Evolutionary conservation across 805 yeast species (phyloP).

Genomic region (Kuraishia molischiana): DNA sequence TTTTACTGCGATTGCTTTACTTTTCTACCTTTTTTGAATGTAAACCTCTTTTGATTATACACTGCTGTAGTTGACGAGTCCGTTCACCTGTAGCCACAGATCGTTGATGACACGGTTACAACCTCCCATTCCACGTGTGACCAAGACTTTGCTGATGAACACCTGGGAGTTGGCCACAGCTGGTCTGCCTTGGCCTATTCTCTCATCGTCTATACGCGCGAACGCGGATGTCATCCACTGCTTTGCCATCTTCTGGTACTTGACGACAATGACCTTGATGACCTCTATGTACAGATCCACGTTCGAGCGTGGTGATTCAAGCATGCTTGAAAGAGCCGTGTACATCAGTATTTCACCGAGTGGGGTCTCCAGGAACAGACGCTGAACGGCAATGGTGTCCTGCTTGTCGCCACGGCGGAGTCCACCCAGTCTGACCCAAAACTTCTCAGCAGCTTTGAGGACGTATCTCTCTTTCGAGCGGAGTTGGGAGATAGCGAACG

Average conservation of each 20-base stretch:
- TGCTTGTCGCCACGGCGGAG: constrained; percentile 30
- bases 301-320: constrained; percentile 48
- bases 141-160: constrained; percentile 43
- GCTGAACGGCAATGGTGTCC: constrained; percentile 23
- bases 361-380: constrained; percentile 18
- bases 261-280: constrained; percentile 27
- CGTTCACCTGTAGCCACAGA: constrained; percentile 58
- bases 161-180: constrained; percentile 24
- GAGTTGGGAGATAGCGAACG: constrained; percentile 29
- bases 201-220: constrained; percentile 15
- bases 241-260: constrained; percentile 29
- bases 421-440: constrained; percentile 44
- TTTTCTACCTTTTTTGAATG: neutral
- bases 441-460: constrained; percentile 37
- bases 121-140: constrained; percentile 58
- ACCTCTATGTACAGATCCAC: constrained; percentile 49
- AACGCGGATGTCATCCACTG: constrained; percentile 32
- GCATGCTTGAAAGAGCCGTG: constrained; percentile 29
- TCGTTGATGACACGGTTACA: constrained; percentile 46
- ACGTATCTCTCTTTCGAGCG: constrained; percentile 44
- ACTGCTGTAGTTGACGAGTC: constrained; percentile 31
- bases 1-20: too few species aligned
- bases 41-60: constrained; percentile 1
- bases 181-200: constrained; percentile 13
- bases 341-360: constrained; percentile 22